Evolutionary conservation across 768 basidiomycete genomes (phyloP).

Genomic region (Asterophora lycoperdoides): DNA sequence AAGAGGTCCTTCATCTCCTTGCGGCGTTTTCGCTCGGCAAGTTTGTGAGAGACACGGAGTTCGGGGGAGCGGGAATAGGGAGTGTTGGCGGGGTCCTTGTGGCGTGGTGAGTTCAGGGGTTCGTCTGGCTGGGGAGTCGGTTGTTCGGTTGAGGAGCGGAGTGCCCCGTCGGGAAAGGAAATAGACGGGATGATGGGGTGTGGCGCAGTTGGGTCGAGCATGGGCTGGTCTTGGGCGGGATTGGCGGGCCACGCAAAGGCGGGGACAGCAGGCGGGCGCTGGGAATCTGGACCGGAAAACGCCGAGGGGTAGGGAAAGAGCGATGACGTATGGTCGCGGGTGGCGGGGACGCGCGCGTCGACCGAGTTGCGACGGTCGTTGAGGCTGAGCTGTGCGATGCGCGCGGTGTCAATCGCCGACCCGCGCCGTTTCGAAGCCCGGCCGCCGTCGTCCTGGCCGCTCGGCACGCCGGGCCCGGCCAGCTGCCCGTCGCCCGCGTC

Average conservation of each 20-base stretch:
- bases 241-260: constrained; percentile 70
- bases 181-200: constrained; percentile 52
- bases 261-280: constrained; percentile 58
- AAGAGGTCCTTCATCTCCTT: constrained; percentile 99
- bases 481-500: constrained; percentile 71
- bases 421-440: constrained; percentile 81
- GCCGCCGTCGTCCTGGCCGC: constrained; percentile 51
- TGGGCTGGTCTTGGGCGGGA: constrained; percentile 31
- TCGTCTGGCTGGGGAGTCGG: too few species aligned
- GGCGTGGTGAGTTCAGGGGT: too few species aligned
- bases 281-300: constrained; percentile 57
- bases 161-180: constrained; percentile 48
- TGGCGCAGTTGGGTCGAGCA: constrained; percentile 40
- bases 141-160: too few species aligned
- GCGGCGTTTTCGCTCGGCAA: constrained; percentile 93
- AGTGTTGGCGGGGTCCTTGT: constrained; percentile 52
- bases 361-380: constrained; percentile 77
- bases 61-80: constrained; percentile 97
- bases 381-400: constrained; percentile 70
- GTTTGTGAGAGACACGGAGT: constrained; percentile 90
- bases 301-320: constrained; percentile 61
- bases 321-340: constrained; percentile 71
- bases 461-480: constrained; percentile 63
- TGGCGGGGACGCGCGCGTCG: constrained; percentile 62
- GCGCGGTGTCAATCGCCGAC: constrained; percentile 75